Evolutionary conservation across 1,139 yeast genomes (phyloP), one percentile per base, ranked within the genome.

Genomic region (Pneumocystis murina): DNA sequence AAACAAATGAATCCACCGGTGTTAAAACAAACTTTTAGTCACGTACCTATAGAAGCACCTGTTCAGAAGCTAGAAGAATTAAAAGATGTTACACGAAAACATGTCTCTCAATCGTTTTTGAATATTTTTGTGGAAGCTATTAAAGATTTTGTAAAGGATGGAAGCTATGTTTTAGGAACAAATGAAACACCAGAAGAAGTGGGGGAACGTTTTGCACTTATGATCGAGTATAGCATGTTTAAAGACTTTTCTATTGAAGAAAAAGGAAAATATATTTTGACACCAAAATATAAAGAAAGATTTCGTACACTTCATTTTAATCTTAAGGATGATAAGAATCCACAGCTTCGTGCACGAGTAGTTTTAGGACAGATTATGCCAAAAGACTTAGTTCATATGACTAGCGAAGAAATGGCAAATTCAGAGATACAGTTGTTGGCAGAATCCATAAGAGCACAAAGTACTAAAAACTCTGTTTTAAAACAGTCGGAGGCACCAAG

Each of bases 361-460:
- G 74, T 82, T 43, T 75, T 78, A 28, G 78, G 80, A 33, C 75
- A 76, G 41, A 73, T 84, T 40, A 72, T 80, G 0, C 79, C 84
- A 40, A 74, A 75, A 12, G 78, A 81, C 66, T 76, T 85, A 62
- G 87, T 84, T 6, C 76, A 75, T 36, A 77, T 86, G 78, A 76
- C 84, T 3, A 82, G 82, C 2, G 85, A 83, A 67, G 87, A 86
- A 68, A 75, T 84, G 76, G 78, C 84, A 71, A 87, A 87, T 70
- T 87, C 87, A 2, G 94, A 86, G 68, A 77, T 86, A 65, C 85
- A 83, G 69, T 78, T 80, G 68, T 81, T 85, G 65, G 91, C 90
- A 17, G 87, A 84, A 67, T 81, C 82, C 64, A 87, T 86, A n/a
- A 81, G 86, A 62, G 81, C 82, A 66, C 87, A 85, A 70, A 81